These are phyloP conservation scores for Nitzschia sp. DNA, from an alignment of 108 stramenopile species.

Conservation along the genomic window DNA sequence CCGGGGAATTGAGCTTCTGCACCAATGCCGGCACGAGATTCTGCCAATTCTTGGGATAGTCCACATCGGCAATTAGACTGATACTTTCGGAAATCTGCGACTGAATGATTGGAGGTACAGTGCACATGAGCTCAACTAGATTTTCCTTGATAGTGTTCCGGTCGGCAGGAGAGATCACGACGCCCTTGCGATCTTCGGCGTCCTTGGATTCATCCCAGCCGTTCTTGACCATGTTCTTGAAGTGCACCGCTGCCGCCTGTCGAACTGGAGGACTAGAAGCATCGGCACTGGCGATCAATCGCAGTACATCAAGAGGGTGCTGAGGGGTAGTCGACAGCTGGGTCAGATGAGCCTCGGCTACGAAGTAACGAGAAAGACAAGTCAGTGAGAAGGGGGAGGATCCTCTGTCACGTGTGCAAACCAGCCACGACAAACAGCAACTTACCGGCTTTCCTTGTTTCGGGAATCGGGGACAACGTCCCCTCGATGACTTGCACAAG, in stretches of 20 bases:
- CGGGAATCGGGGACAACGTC: constrained; percentile 64
- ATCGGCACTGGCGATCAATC: constrained; percentile 50
- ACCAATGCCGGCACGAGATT: constrained; percentile 90
- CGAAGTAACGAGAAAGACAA: constrained; percentile 1
- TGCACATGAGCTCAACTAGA: constrained; percentile 95
- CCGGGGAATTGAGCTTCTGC: constrained; percentile 57
- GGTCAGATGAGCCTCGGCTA: constrained; percentile 67
- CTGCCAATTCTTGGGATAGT: constrained; percentile 95
- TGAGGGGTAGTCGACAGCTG: constrained; percentile 47
- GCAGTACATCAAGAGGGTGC: constrained; percentile 63
- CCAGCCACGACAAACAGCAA: not conserved
- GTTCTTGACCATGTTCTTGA: constrained; percentile 96
- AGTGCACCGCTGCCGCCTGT: constrained; percentile 92
- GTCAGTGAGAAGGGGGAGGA: not conserved
- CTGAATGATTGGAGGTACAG: constrained; percentile 87
- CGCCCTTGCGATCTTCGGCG: constrained; percentile 51
- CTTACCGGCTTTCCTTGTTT: constrained; percentile 51
- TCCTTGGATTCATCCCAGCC: constrained; percentile 86
- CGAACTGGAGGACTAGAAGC: constrained; percentile 46
- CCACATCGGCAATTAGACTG: constrained; percentile 87
- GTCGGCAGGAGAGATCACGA: constrained; percentile 61
- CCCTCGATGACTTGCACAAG: constrained; percentile 58
- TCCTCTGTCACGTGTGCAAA: not conserved
- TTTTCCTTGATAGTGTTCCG: constrained; percentile 87
- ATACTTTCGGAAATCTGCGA: constrained; percentile 91